Evolutionary conservation across 2,329 filamentous ascomycete genomes (phyloP).

Genomic region (Paracoccidioides brasiliensis): DNA sequence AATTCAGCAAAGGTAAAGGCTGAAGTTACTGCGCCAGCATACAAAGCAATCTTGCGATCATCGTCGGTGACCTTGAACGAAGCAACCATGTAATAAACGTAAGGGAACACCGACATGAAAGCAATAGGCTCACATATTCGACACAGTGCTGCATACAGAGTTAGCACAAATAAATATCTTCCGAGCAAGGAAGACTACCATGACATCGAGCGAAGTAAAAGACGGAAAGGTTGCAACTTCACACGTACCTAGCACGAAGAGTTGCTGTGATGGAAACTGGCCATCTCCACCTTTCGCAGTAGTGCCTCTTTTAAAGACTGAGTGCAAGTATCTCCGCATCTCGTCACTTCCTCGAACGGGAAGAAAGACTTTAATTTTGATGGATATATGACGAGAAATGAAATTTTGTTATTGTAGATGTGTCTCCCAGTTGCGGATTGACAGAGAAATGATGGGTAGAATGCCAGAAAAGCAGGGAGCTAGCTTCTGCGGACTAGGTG

Average conservation of each 20-base stretch:
- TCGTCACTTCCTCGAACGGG: not conserved
- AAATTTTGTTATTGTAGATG: not conserved
- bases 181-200: not conserved
- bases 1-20: slow-evolving; percentile 95
- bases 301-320: not conserved
- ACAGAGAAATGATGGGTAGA: not conserved
- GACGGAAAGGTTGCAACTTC: not conserved
- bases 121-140: slow-evolving; percentile 97
- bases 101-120: slow-evolving; percentile 99
- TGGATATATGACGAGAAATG: not conserved
- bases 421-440: not conserved
- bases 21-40: slow-evolving; percentile 91
- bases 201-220: slow-evolving; percentile 7
- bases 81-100: slow-evolving; percentile 94
- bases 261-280: slow-evolving; percentile 45
- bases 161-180: not conserved
- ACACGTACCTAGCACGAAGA: slow-evolving; percentile 42
- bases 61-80: slow-evolving; percentile 77
- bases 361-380: not conserved
- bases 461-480: not conserved
- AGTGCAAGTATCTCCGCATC: not conserved
- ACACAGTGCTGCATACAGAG: slow-evolving; percentile 54
- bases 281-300: slow-evolving; percentile 20
- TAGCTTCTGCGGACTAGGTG: not conserved
- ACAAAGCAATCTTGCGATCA: slow-evolving; percentile 70